Conservation (phyloP, 345 rosid species). For the Moringa oleifera region DNA sequence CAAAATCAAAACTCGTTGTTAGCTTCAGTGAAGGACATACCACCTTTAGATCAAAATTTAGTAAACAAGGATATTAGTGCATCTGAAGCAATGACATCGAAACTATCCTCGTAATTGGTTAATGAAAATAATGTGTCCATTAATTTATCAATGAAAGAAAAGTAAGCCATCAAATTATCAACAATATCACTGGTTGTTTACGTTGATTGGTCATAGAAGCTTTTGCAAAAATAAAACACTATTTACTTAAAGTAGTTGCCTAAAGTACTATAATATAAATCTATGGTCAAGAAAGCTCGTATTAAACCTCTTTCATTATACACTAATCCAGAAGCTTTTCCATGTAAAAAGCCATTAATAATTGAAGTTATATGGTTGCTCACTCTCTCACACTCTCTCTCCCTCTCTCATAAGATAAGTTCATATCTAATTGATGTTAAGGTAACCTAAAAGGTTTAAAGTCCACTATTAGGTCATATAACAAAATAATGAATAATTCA, state of each 20-base stretch:
- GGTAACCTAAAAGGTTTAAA: not conserved
- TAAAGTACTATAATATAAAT: conserved; percentile 82
- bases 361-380: conserved; percentile 97
- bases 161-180: conserved; percentile 45
- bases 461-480: not conserved
- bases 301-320: conserved; percentile 91
- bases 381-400: not conserved
- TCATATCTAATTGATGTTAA: not conserved
- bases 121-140: conserved; percentile 48
- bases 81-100: conserved; percentile 31
- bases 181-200: conserved; percentile 34
- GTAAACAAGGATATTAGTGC: conserved; percentile 25
- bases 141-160: conserved; percentile 54
- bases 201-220: conserved; percentile 67
- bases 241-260: conserved; percentile 71
- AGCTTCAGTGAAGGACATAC: conserved; percentile 29
- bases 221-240: conserved; percentile 48
- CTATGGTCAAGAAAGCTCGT: conserved; percentile 77
- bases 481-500: not conserved
- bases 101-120: conserved; percentile 58
- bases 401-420: not conserved
- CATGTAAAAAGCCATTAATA: conserved; percentile 92
- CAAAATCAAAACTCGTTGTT: conserved; percentile 25
- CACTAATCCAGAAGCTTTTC: conserved; percentile 83
- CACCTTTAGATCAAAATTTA: conserved; percentile 26